Conservation (phyloP, 2,329 filamentous ascomycete genomes). For the Neocucurbitaria cava region DNA sequence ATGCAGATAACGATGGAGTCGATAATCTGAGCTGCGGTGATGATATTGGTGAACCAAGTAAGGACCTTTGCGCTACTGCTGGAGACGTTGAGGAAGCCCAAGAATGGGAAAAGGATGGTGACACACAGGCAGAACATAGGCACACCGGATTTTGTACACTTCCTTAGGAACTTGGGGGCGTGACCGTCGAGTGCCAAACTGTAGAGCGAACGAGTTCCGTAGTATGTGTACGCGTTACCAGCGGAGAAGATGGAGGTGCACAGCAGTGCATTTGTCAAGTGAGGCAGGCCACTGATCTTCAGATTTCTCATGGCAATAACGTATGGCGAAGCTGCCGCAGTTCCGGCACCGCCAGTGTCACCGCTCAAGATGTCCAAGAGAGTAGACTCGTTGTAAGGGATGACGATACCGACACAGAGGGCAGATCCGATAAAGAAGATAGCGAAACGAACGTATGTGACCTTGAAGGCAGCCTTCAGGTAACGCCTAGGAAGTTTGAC, state of each 20-base stretch:
- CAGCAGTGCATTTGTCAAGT: slow-evolving; percentile 63
- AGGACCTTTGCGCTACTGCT: slow-evolving; percentile 71
- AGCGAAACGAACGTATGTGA: slow-evolving; percentile 49
- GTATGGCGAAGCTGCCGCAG: slow-evolving; percentile 64
- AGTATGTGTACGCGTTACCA: slow-evolving; percentile 63
- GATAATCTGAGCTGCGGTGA: slow-evolving; percentile 70
- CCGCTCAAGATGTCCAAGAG: slow-evolving; percentile 62
- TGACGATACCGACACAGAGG: slow-evolving; percentile 51
- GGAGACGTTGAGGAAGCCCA: slow-evolving; percentile 77
- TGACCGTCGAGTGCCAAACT: slow-evolving; percentile 58
- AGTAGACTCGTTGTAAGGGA: slow-evolving; percentile 72
- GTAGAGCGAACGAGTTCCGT: slow-evolving; percentile 58
- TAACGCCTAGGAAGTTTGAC: slow-evolving; percentile 47
- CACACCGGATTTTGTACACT: slow-evolving; percentile 66
- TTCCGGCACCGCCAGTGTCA: slow-evolving; percentile 39
- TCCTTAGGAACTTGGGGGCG: slow-evolving; percentile 61
- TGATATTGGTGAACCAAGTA: slow-evolving; percentile 73
- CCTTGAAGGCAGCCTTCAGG: slow-evolving; percentile 53
- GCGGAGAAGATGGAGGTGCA: slow-evolving; percentile 61
- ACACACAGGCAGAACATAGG: slow-evolving; percentile 74
- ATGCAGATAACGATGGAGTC: slow-evolving; percentile 56
- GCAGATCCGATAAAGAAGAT: slow-evolving; percentile 53
- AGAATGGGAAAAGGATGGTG: slow-evolving; percentile 69
- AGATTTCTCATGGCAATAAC: slow-evolving; percentile 63
- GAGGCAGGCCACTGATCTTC: slow-evolving; percentile 59